These are phyloP conservation scores for Bretschneidera sinensis DNA, from an alignment of 345 rosid genomes.

Conservation along the genomic window DNA sequence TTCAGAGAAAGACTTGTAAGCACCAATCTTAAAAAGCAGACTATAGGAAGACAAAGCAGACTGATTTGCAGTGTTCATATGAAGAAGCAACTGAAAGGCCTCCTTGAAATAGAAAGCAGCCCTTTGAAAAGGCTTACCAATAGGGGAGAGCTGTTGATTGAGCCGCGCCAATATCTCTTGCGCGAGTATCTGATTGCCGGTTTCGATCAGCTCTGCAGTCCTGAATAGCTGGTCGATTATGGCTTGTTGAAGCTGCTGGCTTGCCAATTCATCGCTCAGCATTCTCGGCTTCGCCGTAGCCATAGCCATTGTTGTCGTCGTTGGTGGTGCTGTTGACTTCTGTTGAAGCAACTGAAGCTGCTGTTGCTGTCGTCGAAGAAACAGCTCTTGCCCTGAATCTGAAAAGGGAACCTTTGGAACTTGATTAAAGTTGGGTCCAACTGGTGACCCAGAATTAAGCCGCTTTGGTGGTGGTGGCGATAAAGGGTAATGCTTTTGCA, in stretches of 20 bases:
- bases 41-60: slow-evolving; percentile 35
- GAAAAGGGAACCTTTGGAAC: slow-evolving; percentile 30
- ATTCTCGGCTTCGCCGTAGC: slow-evolving; percentile 30
- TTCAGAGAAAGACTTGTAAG: slow-evolving; percentile 84
- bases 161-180: slow-evolving; percentile 99
- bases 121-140: slow-evolving; percentile 74
- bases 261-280: slow-evolving; percentile 39
- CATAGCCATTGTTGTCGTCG: slow-evolving; percentile 20
- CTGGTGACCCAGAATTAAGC: slow-evolving; percentile 33
- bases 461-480: slow-evolving; percentile 49
- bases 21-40: slow-evolving; percentile 69
- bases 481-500: slow-evolving; percentile 44
- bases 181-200: slow-evolving; percentile 80
- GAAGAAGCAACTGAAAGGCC: slow-evolving; percentile 61
- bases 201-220: slow-evolving; percentile 86
- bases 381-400: slow-evolving; percentile 45
- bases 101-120: slow-evolving; percentile 77
- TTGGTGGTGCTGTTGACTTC: slow-evolving; percentile 16
- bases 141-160: slow-evolving; percentile 95
- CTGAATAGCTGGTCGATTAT: slow-evolving; percentile 69
- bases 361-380: slow-evolving; percentile 34
- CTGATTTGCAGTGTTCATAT: slow-evolving; percentile 18
- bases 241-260: slow-evolving; percentile 66
- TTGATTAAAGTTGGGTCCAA: slow-evolving; percentile 27
- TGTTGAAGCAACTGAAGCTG: slow-evolving; percentile 46